Evolutionary conservation across 1,284 basidiomycete genomes (phyloP).

Genomic region (Butyriboletus pseudospeciosus): DNA sequence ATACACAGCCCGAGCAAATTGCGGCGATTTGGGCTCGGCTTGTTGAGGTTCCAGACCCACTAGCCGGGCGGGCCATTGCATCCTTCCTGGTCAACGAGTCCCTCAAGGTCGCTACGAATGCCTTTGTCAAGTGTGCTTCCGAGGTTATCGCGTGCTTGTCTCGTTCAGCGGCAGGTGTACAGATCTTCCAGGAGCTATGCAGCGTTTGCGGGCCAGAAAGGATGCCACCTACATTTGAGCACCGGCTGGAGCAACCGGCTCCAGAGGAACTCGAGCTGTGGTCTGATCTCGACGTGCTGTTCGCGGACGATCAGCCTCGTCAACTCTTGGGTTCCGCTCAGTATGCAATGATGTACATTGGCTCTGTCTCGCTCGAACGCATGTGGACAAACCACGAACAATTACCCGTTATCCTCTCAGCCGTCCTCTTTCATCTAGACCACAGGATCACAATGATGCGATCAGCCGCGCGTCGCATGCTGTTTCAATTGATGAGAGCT

Average conservation of each 20-base stretch:
- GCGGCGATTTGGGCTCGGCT: constrained; percentile 77
- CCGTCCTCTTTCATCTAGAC: constrained; percentile 80
- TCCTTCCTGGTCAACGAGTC: constrained; percentile 87
- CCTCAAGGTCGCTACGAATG: constrained; percentile 73
- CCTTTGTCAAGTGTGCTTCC: constrained; percentile 77
- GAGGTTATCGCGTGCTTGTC: constrained; percentile 84
- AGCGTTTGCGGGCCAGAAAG: constrained; percentile 79
- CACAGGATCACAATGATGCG: constrained; percentile 69
- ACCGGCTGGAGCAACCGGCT: constrained; percentile 64
- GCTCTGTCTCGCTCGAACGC: constrained; percentile 76
- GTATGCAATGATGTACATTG: constrained; percentile 82
- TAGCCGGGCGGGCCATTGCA: constrained; percentile 77
- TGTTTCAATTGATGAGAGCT: constrained; percentile 76
- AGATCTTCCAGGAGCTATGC: constrained; percentile 81
- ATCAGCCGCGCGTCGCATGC: constrained; percentile 64
- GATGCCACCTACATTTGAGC: constrained; percentile 74
- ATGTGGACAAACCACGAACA: constrained; percentile 70
- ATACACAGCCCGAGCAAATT: constrained; percentile 78
- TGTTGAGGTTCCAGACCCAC: constrained; percentile 63
- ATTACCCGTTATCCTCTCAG: constrained; percentile 75
- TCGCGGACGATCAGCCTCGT: constrained; percentile 64
- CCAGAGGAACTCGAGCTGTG: constrained; percentile 68
- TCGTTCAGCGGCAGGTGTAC: constrained; percentile 67
- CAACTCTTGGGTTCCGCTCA: constrained; percentile 75
- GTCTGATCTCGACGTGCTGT: constrained; percentile 70